phyloP scores from a whole-genome alignment of 768 basidiomycete species.

The Trichaptum fuscoviolaceum region DNA sequence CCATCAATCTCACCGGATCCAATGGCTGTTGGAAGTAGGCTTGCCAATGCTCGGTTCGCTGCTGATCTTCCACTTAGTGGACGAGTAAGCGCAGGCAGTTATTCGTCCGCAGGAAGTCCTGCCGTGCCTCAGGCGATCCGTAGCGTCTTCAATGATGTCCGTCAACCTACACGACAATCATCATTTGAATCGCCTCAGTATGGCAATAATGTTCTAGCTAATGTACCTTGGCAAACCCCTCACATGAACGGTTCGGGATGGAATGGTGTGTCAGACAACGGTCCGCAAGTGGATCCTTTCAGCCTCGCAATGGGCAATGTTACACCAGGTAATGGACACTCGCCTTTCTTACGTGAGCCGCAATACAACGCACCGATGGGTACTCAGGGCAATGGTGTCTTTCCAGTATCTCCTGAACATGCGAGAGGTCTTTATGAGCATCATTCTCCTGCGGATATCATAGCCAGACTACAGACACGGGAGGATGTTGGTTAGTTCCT shows the following conservation, averaged over 20 bases:
- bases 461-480: neutral
- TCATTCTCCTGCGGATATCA: neutral
- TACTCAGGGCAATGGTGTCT: neutral
- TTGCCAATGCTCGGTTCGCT: conserved; percentile 32
- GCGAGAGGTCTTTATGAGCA: neutral
- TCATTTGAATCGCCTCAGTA: neutral
- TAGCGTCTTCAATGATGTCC: neutral
- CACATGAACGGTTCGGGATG: neutral
- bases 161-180: neutral
- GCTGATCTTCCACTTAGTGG: conserved; percentile 31
- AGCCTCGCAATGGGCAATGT: neutral
- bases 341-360: neutral
- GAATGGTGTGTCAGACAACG: neutral
- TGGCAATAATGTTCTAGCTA: neutral
- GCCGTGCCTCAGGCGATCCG: neutral
- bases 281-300: neutral
- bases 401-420: neutral
- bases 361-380: neutral
- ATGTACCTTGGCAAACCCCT: neutral
- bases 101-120: conserved; percentile 3
- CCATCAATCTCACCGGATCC: conserved; percentile 53
- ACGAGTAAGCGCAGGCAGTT: conserved; percentile 20
- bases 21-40: conserved; percentile 46
- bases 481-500: neutral
- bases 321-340: neutral